These are phyloP conservation scores for Poa pratensis DNA, from an alignment of 176 grass and related monocot genomes.

Conservation along the genomic window DNA sequence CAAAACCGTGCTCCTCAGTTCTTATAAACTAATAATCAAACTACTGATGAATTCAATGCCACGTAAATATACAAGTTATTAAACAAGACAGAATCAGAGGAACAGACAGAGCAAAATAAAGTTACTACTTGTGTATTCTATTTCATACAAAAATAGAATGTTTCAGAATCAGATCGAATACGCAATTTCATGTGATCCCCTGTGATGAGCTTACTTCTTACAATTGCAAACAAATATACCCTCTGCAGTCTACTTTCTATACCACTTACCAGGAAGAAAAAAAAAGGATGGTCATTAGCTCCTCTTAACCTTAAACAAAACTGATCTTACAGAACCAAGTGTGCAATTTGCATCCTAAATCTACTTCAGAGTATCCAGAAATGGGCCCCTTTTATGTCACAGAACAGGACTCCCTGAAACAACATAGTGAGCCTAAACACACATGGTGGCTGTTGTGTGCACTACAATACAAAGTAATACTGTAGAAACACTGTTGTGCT, in stretches of 20 bases:
- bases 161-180: neutral
- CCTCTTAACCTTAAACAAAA: neutral
- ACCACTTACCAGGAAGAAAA: too few species aligned
- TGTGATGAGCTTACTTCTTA: neutral
- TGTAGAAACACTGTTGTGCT: neutral
- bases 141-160: neutral
- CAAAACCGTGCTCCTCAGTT: neutral
- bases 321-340: neutral
- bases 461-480: neutral
- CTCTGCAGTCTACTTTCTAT: neutral
- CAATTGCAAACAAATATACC: neutral
- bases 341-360: neutral
- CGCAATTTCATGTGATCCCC: neutral
- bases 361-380: neutral
- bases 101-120: neutral
- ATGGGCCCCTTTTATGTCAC: neutral
- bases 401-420: neutral
- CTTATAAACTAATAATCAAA: neutral
- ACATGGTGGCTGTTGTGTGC: neutral
- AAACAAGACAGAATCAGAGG: neutral
- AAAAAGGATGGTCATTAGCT: conserved; percentile 13
- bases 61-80: neutral
- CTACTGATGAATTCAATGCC: neutral
- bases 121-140: neutral
- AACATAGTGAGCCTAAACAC: conserved; percentile 8